A percentile compares a stretch with the other conserved stretches of the same genome.
Conservation (phyloP, 2,329 filamentous ascomycete genomes). For the Nothophoma quercina region DNA sequence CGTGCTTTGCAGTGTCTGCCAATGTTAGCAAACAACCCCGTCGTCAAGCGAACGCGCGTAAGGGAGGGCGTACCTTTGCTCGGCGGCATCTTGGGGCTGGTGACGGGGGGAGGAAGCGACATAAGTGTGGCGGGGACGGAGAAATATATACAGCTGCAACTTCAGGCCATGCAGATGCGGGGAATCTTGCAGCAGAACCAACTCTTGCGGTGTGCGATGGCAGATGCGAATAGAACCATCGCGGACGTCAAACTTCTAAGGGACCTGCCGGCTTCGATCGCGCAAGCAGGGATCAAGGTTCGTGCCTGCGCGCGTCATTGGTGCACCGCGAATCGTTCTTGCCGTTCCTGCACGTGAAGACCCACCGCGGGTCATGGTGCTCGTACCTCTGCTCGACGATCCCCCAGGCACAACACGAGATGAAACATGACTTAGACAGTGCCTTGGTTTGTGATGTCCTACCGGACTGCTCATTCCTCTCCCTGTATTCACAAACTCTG, state of each 20-base stretch:
- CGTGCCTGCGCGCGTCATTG: slow-evolving; percentile 11
- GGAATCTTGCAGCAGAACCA: slow-evolving; percentile 17
- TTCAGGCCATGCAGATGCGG: slow-evolving; percentile 27
- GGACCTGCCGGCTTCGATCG: slow-evolving; percentile 17
- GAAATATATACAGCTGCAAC: slow-evolving; percentile 29
- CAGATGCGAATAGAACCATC: slow-evolving; percentile 15
- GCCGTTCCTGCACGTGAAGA: slow-evolving; percentile 13
- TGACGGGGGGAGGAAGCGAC: slow-evolving; percentile 48
- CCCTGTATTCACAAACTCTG: too few species aligned
- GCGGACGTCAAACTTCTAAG: slow-evolving; percentile 18
- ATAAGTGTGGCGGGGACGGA: slow-evolving; percentile 37
- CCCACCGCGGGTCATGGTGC: not conserved
- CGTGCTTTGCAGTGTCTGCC: slow-evolving; percentile 69
- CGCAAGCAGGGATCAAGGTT: slow-evolving; percentile 12
- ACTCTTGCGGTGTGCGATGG: slow-evolving; percentile 19
- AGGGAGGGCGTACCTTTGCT: slow-evolving; percentile 40
- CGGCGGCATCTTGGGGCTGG: slow-evolving; percentile 48
- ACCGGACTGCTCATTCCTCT: too few species aligned
- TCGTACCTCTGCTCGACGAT: not conserved
- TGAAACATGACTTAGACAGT: not conserved
- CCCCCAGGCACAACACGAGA: slow-evolving; percentile 2
- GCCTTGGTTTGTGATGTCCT: too few species aligned
- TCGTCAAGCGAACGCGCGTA: slow-evolving; percentile 3
- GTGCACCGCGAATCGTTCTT: slow-evolving; percentile 7
- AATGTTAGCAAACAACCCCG: slow-evolving; percentile 5